Base-by-base conservation (phyloP, 208 protist species). In the Trypanosoma grayi region DNA sequence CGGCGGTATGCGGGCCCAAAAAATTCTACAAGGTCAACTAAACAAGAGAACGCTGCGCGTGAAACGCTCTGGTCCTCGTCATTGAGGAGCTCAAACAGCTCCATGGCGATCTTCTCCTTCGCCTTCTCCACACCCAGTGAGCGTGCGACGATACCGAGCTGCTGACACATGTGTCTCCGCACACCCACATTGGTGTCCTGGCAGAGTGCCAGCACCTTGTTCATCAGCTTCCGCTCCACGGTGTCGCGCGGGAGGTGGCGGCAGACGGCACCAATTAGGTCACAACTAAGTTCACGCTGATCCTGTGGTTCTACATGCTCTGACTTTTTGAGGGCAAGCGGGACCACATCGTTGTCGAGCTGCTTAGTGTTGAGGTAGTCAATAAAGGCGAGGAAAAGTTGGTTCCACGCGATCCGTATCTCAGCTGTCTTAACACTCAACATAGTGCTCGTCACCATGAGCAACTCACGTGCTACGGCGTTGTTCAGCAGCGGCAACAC, bases 101-200 rank as follows among this genome's bases (percentile, higher is more conserved):
- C 85, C 16, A 73, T 75, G 0, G 88, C 83, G 6, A 97, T 72
- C 37, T 78, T 79, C 31, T 60, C 63, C 74, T 93, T 92, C 5
- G 87, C 87, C 47, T 64, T 73, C 6, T 93, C 87, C 16, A 90
- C 76, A 3, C 91, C 91, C 7, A 97, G 50, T 20, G 79, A 48
- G 31, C 81, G 83, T 1, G 87, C 85, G 50, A 97, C 79, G n/a
- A 68, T 78, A 41, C 85, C 79, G 11, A 97, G 63, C 60, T 94
- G 88, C 54, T 85, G 70, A 48, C 88, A 95, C 77, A 97, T 94
- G 57, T 79, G 60, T 57, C 80, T 73, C 16, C 91, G 72, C 22
- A 97, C 91, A 16, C 80, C 81, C 24, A 87, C 83, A 56, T 97
- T 93, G 4, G 88, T 97, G 68, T 97, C 91, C 56, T 95, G 89